Percentiles rank a stretch among this genome's conserved stretches.
phyloP scores from a whole-genome alignment of 352 stramenopile genomes.

The Thalassiosira hispida region DNA sequence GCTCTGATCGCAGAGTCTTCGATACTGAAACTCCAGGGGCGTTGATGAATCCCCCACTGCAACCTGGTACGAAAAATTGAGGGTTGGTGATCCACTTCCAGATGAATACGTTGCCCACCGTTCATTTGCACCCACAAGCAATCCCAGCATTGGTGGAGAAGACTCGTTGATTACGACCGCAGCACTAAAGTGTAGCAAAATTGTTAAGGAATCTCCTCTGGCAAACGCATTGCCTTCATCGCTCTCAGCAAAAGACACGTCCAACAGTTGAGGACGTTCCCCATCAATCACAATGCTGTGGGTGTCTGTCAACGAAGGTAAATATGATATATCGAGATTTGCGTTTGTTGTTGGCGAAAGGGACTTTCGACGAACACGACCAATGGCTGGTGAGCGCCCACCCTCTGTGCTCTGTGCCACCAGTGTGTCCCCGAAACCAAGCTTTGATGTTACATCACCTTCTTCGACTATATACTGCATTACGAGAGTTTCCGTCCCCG shows the following conservation, averaged over 20 bases:
- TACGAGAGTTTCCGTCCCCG: slow-evolving; percentile 47
- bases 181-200: slow-evolving; percentile 53
- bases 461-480: slow-evolving; percentile 59
- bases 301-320: slow-evolving; percentile 22
- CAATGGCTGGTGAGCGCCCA: slow-evolving; percentile 31
- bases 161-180: slow-evolving; percentile 46
- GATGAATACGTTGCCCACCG: slow-evolving; percentile 54
- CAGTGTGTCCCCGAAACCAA: slow-evolving; percentile 44
- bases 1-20: slow-evolving; percentile 29
- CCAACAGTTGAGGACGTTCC: slow-evolving; percentile 34
- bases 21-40: slow-evolving; percentile 47
- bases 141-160: slow-evolving; percentile 36
- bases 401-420: slow-evolving; percentile 56
- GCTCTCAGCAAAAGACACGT: slow-evolving; percentile 38
- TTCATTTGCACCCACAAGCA: slow-evolving; percentile 42
- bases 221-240: slow-evolving; percentile 37
- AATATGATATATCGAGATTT: slow-evolving; percentile 42
- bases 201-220: slow-evolving; percentile 40
- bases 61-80: slow-evolving; percentile 49
- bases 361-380: slow-evolving; percentile 48
- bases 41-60: slow-evolving; percentile 38
- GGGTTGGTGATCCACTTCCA: slow-evolving; percentile 46
- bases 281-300: slow-evolving; percentile 49
- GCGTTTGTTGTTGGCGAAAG: slow-evolving; percentile 42
- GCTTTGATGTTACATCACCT: slow-evolving; percentile 28